Evolutionary conservation across 208 protist species (phyloP), one percentile per base, ranked within the genome.

Genomic region (Trypanosoma lewisi): DNA sequence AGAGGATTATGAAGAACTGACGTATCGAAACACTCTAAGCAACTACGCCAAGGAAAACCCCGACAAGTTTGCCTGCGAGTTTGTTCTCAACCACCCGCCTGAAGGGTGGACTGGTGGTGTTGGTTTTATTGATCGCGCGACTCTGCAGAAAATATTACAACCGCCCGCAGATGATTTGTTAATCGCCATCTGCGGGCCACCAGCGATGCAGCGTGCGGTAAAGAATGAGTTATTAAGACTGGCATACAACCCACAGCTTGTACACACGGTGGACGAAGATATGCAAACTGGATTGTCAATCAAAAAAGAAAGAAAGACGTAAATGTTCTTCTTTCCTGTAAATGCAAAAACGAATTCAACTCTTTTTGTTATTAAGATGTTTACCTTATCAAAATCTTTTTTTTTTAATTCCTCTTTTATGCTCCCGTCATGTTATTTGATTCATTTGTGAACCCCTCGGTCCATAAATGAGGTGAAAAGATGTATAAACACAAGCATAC

Each of bases 131-230:
- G 76, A 83, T 30, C 48, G 61, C 2, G 17, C 28, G 23, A 58
- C 68, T 0, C 61, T 90, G 49, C 81, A 73, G 55, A 74, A 67
- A 8, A 70, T 47, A 21, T 44, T 90, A 42, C 83, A 73, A 44
- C 39, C 79, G 1, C 82, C 85, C 27, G 79, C 73, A 19, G 76
- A 83, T 49, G 85, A 85, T 50, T 63, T 87, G 48, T 65, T 92
- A n/a, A 65, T 92, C 7, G 85, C 75, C n/a, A 88, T 92, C 56
- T 92, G 85, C 65, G 85, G 85, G 2, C 85, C 85, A 25, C 80
- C 77, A 41, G 77, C 85, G 27, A 92, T 92, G 85, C 85, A 92
- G 80, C 76, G 69, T 69, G 63, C 61, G 30, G 77, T 88, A 42
- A 79, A 78, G 68, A 66, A 48, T 8, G 70, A 79, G 11, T 66